phyloP scores from a whole-genome alignment of 2,329 filamentous ascomycete species.

The Drechslera avenae region DNA sequence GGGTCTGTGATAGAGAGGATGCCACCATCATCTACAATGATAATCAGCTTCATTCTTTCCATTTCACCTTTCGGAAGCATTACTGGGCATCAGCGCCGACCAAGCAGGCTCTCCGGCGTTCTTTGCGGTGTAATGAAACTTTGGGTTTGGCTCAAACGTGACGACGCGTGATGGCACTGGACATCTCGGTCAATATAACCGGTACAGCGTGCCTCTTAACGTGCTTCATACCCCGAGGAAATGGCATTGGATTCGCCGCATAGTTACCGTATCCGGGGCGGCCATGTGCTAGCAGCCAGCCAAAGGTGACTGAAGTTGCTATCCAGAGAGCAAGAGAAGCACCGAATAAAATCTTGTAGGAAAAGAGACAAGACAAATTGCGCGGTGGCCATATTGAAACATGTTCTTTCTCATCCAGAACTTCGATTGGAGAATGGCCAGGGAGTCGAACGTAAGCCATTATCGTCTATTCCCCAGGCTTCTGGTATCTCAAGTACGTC shows the following conservation, averaged over 20 bases:
- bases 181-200: neutral
- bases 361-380: neutral
- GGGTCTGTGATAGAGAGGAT: slow-evolving; percentile 5
- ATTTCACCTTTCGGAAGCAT: neutral
- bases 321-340: slow-evolving; percentile 3
- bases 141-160: neutral
- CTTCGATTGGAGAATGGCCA: neutral
- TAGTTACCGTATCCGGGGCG: neutral
- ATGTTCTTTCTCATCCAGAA: neutral
- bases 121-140: slow-evolving; percentile 8
- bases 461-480: neutral
- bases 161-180: slow-evolving; percentile 5
- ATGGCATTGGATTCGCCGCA: slow-evolving; percentile 1
- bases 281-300: neutral
- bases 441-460: slow-evolving; percentile 4
- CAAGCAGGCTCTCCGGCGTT: slow-evolving; percentile 5
- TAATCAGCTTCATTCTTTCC: neutral
- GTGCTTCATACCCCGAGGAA: neutral
- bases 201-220: neutral
- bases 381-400: neutral
- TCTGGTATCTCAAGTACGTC: neutral
- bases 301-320: slow-evolving; percentile 1
- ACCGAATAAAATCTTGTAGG: slow-evolving; percentile 1
- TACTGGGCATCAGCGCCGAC: slow-evolving; percentile 8
- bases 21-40: slow-evolving; percentile 2